Evolutionary conservation across 2,329 filamentous ascomycete genomes (phyloP).

Genomic region (Fusarium heterosporum): DNA sequence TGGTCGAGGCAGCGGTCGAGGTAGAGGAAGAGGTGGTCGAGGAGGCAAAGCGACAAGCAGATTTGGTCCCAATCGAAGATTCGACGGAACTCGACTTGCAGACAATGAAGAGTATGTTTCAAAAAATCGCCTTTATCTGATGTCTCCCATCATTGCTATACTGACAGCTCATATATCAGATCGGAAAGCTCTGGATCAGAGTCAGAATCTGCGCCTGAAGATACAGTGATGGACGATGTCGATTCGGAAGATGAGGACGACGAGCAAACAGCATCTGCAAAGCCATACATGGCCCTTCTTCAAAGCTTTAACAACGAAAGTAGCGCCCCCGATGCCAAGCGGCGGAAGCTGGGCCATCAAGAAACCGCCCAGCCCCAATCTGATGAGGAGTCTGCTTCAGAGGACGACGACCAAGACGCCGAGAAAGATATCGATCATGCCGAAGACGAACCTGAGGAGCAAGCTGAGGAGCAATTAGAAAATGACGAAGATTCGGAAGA

Average conservation of each 20-base stretch:
- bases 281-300: conserved; percentile 69
- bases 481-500: conserved; percentile 58
- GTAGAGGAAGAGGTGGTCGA: conserved; percentile 48
- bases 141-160: background rate
- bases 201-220: conserved; percentile 48
- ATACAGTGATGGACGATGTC: conserved; percentile 54
- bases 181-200: conserved; percentile 46
- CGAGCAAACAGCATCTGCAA: conserved; percentile 58
- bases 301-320: conserved; percentile 65
- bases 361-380: conserved; percentile 37
- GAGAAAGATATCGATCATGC: conserved; percentile 58
- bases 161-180: conserved; percentile 14
- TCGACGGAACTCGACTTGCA: conserved; percentile 53
- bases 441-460: conserved; percentile 47
- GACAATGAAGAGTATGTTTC: conserved; percentile 54
- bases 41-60: conserved; percentile 52
- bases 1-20: conserved; percentile 42
- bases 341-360: conserved; percentile 65
- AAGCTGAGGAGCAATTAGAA: conserved; percentile 47
- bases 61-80: conserved; percentile 53
- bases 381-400: conserved; percentile 35
- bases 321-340: conserved; percentile 62
- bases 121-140: rapidly evolving
- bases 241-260: conserved; percentile 60
- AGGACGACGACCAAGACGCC: conserved; percentile 55